These are phyloP conservation scores for Sclerotinia minor DNA, from an alignment of 2,329 filamentous ascomycete genomes.

Conservation along the genomic window DNA sequence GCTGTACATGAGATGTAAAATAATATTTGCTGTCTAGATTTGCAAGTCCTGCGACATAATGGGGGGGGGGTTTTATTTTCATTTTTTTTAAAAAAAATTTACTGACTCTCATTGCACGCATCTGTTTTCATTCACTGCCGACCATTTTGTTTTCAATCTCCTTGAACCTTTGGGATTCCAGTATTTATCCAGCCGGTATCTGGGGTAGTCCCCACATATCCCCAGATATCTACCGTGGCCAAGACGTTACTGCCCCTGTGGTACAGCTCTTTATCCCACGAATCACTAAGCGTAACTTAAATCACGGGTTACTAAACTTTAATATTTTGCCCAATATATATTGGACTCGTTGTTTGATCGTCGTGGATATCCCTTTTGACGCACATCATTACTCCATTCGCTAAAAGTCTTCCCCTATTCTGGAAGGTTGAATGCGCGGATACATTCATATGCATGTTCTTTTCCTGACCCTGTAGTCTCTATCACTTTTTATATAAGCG, in stretches of 20 bases:
- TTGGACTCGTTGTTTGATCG: background rate
- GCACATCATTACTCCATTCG: slow-evolving; percentile 12
- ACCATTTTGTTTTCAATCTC: background rate
- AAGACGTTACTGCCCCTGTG: background rate
- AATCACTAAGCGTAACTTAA: slow-evolving; percentile 13
- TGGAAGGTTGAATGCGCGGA: background rate
- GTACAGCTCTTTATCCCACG: slow-evolving; percentile 16
- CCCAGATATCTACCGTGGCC: background rate
- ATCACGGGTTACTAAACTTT: slow-evolving; percentile 7
- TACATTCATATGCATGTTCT: background rate
- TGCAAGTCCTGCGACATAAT: background rate
- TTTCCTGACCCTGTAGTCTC: background rate
- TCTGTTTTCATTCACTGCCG: background rate
- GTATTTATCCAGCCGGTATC: background rate
- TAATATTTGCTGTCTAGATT: too few relatives aligned
- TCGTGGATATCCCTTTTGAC: background rate
- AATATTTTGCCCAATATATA: background rate
- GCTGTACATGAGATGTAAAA: background rate
- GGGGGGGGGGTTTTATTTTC: background rate
- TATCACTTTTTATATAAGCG: background rate
- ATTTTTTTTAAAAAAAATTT: too few relatives aligned
- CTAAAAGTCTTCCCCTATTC: background rate
- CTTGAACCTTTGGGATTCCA: background rate
- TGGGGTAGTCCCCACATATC: background rate
- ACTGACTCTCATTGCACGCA: background rate